Percentiles rank a stretch among this genome's conserved stretches.
Conservation (phyloP, 129 eudicot species). For the Flaveria sonorensis region DNA sequence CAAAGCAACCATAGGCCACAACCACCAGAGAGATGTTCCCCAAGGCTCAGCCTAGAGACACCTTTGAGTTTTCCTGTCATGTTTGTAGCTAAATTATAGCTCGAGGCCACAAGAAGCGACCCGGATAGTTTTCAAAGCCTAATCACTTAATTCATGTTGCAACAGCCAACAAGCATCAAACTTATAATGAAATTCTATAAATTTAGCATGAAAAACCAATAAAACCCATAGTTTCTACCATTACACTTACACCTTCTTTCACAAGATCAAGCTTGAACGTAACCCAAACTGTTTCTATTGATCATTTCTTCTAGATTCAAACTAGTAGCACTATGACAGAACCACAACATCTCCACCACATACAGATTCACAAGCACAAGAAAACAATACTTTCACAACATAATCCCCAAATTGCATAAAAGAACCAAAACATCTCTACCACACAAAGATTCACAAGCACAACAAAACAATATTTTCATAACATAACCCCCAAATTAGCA, state of each 20-base stretch:
- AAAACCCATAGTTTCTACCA: not conserved
- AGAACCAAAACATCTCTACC: too few relatives aligned
- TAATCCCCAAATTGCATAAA: conserved; percentile 1
- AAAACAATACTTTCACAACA: not conserved
- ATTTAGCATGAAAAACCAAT: conserved; percentile 18
- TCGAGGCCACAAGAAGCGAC: not conserved
- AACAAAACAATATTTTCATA: not conserved
- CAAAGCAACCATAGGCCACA: not conserved
- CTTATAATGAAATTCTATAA: too few relatives aligned
- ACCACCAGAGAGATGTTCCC: not conserved
- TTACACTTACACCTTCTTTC: not conserved
- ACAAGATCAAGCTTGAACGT: not conserved
- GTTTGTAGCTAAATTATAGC: not conserved
- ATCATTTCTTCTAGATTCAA: not conserved
- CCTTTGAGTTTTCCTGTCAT: not conserved
- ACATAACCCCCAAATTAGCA: too few relatives aligned
- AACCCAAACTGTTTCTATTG: not conserved
- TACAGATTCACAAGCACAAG: not conserved
- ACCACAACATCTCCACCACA: not conserved
- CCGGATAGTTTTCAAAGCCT: not conserved
- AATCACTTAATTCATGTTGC: not conserved
- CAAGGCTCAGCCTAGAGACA: too few relatives aligned
- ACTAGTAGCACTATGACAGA: not conserved
- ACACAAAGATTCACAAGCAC: too few relatives aligned
- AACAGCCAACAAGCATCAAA: not conserved